Percentiles rank a stretch among this genome's conserved stretches.
Conservation (phyloP, 2,329 filamentous ascomycete genomes). For the Nemania abortiva region DNA sequence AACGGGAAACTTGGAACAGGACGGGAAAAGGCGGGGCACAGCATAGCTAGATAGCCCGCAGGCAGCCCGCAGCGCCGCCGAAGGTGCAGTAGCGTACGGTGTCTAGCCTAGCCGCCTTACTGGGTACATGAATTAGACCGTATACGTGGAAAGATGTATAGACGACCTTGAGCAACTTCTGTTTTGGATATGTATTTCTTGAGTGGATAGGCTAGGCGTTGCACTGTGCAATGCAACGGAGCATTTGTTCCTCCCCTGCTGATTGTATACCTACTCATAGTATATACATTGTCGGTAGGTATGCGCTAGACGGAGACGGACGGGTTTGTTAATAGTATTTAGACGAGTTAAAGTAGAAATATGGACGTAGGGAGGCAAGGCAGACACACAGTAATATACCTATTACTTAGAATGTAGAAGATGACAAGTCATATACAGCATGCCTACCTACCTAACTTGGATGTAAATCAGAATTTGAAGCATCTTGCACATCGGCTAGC, state of each 20-base stretch:
- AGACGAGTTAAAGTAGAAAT: too few relatives aligned
- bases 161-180: background rate
- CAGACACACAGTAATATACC: too few relatives aligned
- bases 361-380: too few relatives aligned
- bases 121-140: background rate
- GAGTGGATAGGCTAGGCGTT: background rate
- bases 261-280: background rate
- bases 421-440: background rate
- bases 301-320: too few relatives aligned
- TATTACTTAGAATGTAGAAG: background rate
- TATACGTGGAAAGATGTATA: background rate
- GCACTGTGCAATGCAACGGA: background rate
- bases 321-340: too few relatives aligned
- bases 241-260: slow-evolving; percentile 10
- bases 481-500: too few relatives aligned
- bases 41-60: background rate
- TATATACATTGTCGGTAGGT: too few relatives aligned
- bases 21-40: slow-evolving; percentile 28
- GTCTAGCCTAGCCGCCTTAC: background rate
- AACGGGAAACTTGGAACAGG: slow-evolving; percentile 25
- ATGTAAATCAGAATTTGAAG: too few relatives aligned
- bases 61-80: background rate
- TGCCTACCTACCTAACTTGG: too few relatives aligned
- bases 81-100: background rate
- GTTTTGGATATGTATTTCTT: background rate